Evolutionary conservation across 2,329 filamentous ascomycete species (phyloP), one percentile per base, ranked within the genome.

Genomic region (Diaporthe vexans): DNA sequence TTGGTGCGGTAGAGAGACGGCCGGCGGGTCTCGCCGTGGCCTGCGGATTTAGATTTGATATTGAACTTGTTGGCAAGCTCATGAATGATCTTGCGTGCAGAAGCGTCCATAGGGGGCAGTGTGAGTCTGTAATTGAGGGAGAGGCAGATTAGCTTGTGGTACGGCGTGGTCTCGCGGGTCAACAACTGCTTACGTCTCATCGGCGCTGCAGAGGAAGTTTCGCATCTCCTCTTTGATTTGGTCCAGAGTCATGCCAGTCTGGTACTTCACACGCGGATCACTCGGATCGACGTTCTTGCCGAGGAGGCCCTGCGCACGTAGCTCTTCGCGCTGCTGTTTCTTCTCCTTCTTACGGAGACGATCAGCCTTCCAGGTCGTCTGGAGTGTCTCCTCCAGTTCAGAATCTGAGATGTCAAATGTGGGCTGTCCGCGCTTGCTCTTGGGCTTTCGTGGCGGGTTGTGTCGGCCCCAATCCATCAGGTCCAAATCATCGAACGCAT

Each of bases 101-200:
- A 84, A 76, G 95, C 94, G 73, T 94, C 91, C 92, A 98, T 97
- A 0, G 96, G 94, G 4, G 96, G 94, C 33, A 98, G 86, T 6
- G 91, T 86, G 8, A 97, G 86, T 59, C 94, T 95, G 76, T 40
- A 71, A 43, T 17, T 17, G 15, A 43, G 7, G 40, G 6, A 15
- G 17, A 40, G 10, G 74, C 69, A 63, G 56, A 52, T 77, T 37
- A 76, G 68, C 70, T 71, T 76, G 57, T 54, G 8, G 17, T 29
- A 46, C 33, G 17, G 26, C n/a, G 4, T 9, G 29, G 29, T n/a
- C 15, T n/a, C 5, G 33, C 5, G 33, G 37, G 8, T 10, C 13
- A n/a, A 26, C 21, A 7, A 35, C 24, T n/a, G 85, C 88, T 79
- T 85, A 95, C 92, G 88, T 92, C 78, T 91, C 86, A 70, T 89